Conservation (phyloP, 2,329 filamentous ascomycete species). For the Diaporthe eres region DNA sequence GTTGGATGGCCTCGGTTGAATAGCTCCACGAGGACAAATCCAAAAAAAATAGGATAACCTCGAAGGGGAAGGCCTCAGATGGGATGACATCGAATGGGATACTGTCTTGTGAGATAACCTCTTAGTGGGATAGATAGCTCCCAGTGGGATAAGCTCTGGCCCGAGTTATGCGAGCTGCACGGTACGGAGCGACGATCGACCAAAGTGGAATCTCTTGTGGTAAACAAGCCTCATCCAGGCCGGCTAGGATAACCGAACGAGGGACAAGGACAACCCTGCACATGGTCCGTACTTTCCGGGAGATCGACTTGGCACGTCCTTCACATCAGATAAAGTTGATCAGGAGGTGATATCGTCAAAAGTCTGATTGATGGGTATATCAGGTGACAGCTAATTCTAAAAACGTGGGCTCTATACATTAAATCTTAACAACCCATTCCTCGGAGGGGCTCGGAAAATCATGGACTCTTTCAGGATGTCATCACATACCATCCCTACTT, state of each 20-base stretch:
- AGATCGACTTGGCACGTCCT: constrained; percentile 25
- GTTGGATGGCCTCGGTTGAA: neutral
- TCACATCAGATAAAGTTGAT: constrained; percentile 1
- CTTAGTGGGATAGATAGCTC: neutral
- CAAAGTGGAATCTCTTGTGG: neutral
- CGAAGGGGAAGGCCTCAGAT: neutral
- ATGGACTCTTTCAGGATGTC: constrained; percentile 1
- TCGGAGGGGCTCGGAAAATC: constrained; percentile 1
- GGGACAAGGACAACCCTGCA: constrained; percentile 13
- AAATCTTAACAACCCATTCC: neutral
- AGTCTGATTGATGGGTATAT: constrained; percentile 26
- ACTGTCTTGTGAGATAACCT: neutral
- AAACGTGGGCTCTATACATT: constrained; percentile 1
- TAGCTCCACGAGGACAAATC: too few relatives aligned
- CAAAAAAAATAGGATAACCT: too few relatives aligned
- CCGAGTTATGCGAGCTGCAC: neutral
- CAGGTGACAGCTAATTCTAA: neutral
- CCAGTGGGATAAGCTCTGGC: neutral
- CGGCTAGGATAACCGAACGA: neutral
- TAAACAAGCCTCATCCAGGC: neutral
- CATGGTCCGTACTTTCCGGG: constrained; percentile 9
- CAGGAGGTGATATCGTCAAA: constrained; percentile 19
- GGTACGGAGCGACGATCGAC: neutral
- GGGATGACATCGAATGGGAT: neutral
- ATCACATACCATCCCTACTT: neutral